Conservation (phyloP, 495 filamentous ascomycete genomes). For the Trichodelitschia bisporula region DNA sequence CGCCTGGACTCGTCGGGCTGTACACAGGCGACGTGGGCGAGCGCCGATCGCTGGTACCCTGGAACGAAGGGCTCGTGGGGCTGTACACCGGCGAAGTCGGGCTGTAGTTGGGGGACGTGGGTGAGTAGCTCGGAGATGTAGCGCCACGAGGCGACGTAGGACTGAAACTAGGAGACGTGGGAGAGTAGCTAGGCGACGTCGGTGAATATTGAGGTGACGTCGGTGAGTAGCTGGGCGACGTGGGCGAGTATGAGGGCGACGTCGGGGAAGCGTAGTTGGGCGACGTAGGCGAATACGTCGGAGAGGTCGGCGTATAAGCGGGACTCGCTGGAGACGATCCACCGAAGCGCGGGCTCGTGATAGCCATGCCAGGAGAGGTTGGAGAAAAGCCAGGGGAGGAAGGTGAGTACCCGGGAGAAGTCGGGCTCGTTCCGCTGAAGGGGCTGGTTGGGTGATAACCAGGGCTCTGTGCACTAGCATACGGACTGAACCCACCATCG, state of each 20-base stretch:
- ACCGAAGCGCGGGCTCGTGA: slow-evolving; percentile 15
- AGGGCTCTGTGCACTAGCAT: slow-evolving; percentile 37
- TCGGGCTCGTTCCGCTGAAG: slow-evolving; percentile 49
- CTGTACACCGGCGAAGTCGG: slow-evolving; percentile 39
- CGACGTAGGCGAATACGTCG: slow-evolving; percentile 26
- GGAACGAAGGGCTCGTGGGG: slow-evolving; percentile 10
- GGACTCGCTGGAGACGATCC: slow-evolving; percentile 16
- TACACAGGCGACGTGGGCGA: slow-evolving; percentile 30
- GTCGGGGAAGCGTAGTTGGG: slow-evolving; percentile 32
- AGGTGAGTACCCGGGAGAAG: slow-evolving; percentile 65
- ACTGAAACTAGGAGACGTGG: no score
- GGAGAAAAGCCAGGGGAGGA: slow-evolving; percentile 44
- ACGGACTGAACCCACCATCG: slow-evolving; percentile 43
- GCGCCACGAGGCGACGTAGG: slow-evolving; percentile 63
- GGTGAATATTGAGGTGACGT: slow-evolving; percentile 14
- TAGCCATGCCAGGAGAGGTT: slow-evolving; percentile 20
- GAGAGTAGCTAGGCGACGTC: slow-evolving; percentile 20
- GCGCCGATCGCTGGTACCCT: slow-evolving; percentile 11
- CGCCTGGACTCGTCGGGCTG: slow-evolving; percentile 23
- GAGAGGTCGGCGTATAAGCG: slow-evolving; percentile 20
- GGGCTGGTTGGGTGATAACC: slow-evolving; percentile 54
- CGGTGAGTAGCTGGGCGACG: slow-evolving; percentile 41
- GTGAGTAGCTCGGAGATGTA: slow-evolving; percentile 37
- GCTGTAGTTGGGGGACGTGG: slow-evolving; percentile 36
- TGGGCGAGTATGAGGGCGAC: slow-evolving; percentile 31